Evolutionary conservation across 1,139 yeast genomes (phyloP).

Genomic region (Scheffersomyces lignicola): DNA sequence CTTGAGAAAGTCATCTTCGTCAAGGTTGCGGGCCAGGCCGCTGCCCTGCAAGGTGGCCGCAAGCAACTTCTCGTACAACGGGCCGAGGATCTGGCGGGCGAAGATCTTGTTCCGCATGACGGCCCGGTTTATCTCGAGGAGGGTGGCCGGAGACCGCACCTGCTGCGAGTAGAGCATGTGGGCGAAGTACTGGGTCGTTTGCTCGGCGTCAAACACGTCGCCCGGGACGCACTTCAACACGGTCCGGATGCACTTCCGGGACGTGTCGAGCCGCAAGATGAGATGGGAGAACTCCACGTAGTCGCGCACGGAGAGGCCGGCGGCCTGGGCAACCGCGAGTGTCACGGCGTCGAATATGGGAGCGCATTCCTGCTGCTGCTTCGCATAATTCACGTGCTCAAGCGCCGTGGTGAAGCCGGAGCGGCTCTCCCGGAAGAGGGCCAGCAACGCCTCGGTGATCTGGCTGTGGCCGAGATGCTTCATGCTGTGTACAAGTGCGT

Average conservation of each 20-base stretch:
- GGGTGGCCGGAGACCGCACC: not conserved
- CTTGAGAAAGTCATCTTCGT: not conserved
- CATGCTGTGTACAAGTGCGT: not conserved
- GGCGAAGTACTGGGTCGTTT: too few species aligned
- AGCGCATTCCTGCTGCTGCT: too few species aligned
- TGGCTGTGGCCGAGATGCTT: not conserved
- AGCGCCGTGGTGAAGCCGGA: not conserved
- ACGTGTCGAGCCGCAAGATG: not conserved
- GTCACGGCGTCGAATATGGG: too few species aligned
- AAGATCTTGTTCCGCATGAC: not conserved
- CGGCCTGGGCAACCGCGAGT: too few species aligned
- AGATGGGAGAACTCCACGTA: not conserved
- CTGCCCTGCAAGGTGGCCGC: not conserved
- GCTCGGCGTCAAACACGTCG: too few species aligned
- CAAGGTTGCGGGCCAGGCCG: not conserved
- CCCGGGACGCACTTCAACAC: too few species aligned
- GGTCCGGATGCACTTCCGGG: not conserved
- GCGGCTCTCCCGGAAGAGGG: not conserved
- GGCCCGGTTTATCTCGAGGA: not conserved
- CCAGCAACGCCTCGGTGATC: not conserved
- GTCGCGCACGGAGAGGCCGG: not conserved
- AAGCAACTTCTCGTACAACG: not conserved
- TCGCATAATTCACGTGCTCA: not conserved
- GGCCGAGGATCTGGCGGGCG: not conserved
- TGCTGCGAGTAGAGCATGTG: too few species aligned